phyloP scores from a whole-genome alignment of 345 rosid species.

The Barbarea vulgaris region DNA sequence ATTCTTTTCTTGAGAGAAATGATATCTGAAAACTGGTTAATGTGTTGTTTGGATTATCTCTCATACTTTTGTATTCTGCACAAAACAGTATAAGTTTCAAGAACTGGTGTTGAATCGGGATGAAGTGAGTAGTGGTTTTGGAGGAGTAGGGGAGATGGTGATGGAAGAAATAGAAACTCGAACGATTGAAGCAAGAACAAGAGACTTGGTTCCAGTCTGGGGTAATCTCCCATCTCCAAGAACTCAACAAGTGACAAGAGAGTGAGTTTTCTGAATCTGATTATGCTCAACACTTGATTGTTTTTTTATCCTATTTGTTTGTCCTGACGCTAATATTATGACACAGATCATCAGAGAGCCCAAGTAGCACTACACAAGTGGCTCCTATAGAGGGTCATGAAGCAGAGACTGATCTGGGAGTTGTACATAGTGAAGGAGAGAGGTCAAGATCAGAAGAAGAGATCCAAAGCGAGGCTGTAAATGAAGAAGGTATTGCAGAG shows the following conservation, averaged over 20 bases:
- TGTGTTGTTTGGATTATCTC: constrained; percentile 13
- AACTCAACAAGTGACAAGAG: constrained; percentile 40
- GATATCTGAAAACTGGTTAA: constrained; percentile 14
- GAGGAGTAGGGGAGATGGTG: constrained; percentile 67
- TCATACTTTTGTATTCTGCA: constrained; percentile 30
- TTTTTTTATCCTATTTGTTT: constrained; percentile 12
- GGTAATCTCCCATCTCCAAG: constrained; percentile 54
- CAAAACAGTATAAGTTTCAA: constrained; percentile 66
- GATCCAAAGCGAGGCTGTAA: constrained; percentile 57
- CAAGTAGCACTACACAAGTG: constrained; percentile 5
- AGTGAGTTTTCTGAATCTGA: constrained; percentile 43
- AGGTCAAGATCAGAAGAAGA: constrained; percentile 50
- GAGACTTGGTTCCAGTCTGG: constrained; percentile 67
- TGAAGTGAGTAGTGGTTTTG: constrained; percentile 43
- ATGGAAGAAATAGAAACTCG: constrained; percentile 63
- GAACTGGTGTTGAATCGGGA: constrained; percentile 46
- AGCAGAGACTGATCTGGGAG: constrained; percentile 15
- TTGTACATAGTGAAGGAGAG: constrained; percentile 46
- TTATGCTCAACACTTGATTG: not conserved
- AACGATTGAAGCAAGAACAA: constrained; percentile 66
- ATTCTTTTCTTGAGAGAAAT: not conserved
- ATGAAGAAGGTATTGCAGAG: constrained; percentile 51
- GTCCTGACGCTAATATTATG: constrained; percentile 17
- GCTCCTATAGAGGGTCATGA: constrained; percentile 20
- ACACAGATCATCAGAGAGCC: constrained; percentile 25